phyloP scores from a whole-genome alignment of 176 grass and related monocot genomes.

The Musa beccarii region DNA sequence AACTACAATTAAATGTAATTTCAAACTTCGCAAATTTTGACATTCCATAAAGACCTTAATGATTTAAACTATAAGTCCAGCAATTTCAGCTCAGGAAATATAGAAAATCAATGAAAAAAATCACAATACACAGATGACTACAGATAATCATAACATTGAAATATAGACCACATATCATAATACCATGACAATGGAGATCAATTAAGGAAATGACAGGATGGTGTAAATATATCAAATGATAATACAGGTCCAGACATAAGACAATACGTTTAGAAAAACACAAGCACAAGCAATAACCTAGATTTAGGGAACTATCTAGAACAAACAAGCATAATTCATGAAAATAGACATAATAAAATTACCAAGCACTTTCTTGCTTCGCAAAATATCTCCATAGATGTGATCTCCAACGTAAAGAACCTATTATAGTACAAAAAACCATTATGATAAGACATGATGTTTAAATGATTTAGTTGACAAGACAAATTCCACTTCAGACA shows the following conservation, averaged over 20 bases:
- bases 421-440: conserved; percentile 31
- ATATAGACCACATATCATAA: not conserved
- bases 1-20: too few relatives aligned
- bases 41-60: too few relatives aligned
- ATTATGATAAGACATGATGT: conserved; percentile 9
- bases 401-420: conserved; percentile 98
- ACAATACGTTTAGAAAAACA: not conserved
- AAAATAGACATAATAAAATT: conserved; percentile 10
- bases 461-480: not conserved
- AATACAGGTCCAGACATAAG: too few relatives aligned
- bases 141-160: conserved; percentile 22
- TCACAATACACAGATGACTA: conserved; percentile 5
- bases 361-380: conserved; percentile 98
- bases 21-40: too few relatives aligned
- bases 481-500: not conserved
- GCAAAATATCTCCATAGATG: conserved; percentile 96
- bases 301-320: not conserved
- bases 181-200: too few relatives aligned
- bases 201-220: too few relatives aligned
- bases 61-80: too few relatives aligned
- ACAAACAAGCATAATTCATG: not conserved
- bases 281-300: not conserved
- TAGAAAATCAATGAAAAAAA: too few relatives aligned
- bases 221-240: too few relatives aligned
- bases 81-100: too few relatives aligned